Conservation (phyloP, 805 yeast species). For the Cyberlindnera samutprakarnensis region DNA sequence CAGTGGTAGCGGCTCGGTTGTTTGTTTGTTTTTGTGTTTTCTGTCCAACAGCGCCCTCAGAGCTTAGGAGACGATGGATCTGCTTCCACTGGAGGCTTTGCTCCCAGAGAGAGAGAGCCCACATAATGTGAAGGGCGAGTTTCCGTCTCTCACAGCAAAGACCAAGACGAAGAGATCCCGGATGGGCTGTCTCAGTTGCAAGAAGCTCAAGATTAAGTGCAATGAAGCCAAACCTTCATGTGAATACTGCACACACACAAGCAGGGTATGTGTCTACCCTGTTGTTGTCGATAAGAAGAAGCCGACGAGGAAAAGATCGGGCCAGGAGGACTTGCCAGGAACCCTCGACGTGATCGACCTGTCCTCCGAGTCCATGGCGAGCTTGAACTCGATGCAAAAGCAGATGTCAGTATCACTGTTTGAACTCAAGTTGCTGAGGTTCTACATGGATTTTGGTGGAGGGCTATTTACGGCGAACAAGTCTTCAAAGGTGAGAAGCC, state of each 20-base stretch:
- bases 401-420: slow-evolving; percentile 13
- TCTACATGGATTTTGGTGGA: slow-evolving; percentile 18
- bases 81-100: slow-evolving; percentile 2
- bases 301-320: no score
- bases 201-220: slow-evolving; percentile 83
- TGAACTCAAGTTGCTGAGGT: slow-evolving; percentile 15
- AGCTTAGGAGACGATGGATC: no score
- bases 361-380: slow-evolving; percentile 1
- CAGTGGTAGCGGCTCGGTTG: no score
- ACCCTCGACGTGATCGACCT: no score
- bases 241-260: slow-evolving; percentile 69
- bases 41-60: no score
- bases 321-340: no score
- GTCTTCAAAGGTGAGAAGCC: slow-evolving; percentile 4
- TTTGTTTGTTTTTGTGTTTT: no score
- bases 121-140: neutral
- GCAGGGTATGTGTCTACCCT: slow-evolving; percentile 68
- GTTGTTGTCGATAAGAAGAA: no score
- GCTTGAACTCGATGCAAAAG: slow-evolving; percentile 14
- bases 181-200: slow-evolving; percentile 84
- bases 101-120: slow-evolving; percentile 1
- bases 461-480: slow-evolving; percentile 13
- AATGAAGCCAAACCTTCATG: slow-evolving; percentile 80
- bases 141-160: neutral
- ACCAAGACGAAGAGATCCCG: slow-evolving; percentile 41